A percentile compares a stretch with the other conserved stretches of the same genome.
Evolutionary conservation across 306 rosid genomes (phyloP).

Genomic region (Senna siamea): DNA sequence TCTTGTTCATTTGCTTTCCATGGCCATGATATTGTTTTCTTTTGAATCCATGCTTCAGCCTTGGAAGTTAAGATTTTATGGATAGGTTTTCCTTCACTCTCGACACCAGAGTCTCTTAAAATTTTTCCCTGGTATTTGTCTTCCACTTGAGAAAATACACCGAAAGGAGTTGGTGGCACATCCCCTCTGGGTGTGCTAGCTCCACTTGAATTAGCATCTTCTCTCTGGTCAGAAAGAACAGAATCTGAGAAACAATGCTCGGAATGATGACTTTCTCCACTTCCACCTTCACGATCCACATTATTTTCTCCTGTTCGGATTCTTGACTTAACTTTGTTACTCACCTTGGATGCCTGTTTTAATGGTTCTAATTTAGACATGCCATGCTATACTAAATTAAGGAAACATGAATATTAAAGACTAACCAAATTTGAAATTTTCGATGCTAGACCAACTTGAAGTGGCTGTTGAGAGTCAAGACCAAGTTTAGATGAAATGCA

Average conservation of each 20-base stretch:
- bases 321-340: constrained; percentile 87
- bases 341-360: constrained; percentile 88
- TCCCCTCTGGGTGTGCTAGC: constrained; percentile 96
- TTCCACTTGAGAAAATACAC: constrained; percentile 58
- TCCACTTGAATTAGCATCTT: constrained; percentile 93
- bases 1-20: constrained; percentile 82
- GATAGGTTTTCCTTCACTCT: constrained; percentile 69
- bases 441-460: constrained; percentile 79
- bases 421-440: constrained; percentile 94
- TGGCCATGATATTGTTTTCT: constrained; percentile 87
- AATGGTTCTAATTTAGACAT: constrained; percentile 47
- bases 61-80: constrained; percentile 70
- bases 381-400: constrained; percentile 41
- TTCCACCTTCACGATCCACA: constrained; percentile 72
- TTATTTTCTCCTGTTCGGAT: constrained; percentile 69
- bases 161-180: constrained; percentile 56
- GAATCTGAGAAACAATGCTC: constrained; percentile 64
- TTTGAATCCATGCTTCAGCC: constrained; percentile 91
- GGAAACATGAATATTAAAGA: constrained; percentile 39
- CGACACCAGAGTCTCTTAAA: constrained; percentile 68
- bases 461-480: constrained; percentile 87
- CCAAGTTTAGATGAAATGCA: constrained; percentile 67
- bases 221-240: constrained; percentile 63
- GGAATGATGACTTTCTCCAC: constrained; percentile 68
- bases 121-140: constrained; percentile 65